A percentile compares a stretch with the other conserved stretches of the same genome.
Conservation (phyloP, 2,329 filamentous ascomycete genomes). For the Aureobasidium sp. region DNA sequence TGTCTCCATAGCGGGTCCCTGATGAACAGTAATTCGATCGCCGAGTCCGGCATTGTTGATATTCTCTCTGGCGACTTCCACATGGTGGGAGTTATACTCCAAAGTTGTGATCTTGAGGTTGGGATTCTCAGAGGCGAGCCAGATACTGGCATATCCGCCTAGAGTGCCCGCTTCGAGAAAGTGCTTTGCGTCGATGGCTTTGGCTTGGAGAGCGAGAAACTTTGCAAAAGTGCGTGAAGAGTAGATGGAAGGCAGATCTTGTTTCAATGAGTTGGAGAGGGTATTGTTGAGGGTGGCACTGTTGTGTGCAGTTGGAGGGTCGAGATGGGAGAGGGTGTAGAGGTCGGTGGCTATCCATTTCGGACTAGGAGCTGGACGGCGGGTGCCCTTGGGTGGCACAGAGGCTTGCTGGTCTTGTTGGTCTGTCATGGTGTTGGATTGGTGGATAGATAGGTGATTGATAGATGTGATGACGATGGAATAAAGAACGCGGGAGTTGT, state of each 20-base stretch:
- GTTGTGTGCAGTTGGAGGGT: constrained; percentile 1
- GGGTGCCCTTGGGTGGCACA: not conserved
- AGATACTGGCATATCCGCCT: constrained; percentile 47
- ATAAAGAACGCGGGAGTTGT: not conserved
- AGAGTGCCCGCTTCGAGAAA: constrained; percentile 49
- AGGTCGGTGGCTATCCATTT: constrained; percentile 17
- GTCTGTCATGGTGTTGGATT: not conserved
- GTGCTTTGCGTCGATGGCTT: constrained; percentile 14
- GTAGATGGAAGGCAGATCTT: constrained; percentile 26
- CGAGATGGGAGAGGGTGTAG: constrained; percentile 27
- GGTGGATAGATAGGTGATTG: no score
- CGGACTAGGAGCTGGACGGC: not conserved
- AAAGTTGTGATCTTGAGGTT: constrained; percentile 40
- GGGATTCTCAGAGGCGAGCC: constrained; percentile 36
- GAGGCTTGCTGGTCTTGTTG: not conserved
- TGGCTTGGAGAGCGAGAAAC: constrained; percentile 30
- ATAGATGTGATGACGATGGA: not conserved
- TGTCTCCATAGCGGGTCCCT: constrained; percentile 38
- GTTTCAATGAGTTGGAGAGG: constrained; percentile 5
- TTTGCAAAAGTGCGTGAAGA: constrained; percentile 28
- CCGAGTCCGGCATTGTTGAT: constrained; percentile 31
- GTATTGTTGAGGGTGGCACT: constrained; percentile 2
- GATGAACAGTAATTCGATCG: constrained; percentile 35
- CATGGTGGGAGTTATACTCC: constrained; percentile 40
- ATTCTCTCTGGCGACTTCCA: constrained; percentile 40